Base-by-base conservation (phyloP, 352 stramenopile genomes). In the Globisporangium nagaii region DNA sequence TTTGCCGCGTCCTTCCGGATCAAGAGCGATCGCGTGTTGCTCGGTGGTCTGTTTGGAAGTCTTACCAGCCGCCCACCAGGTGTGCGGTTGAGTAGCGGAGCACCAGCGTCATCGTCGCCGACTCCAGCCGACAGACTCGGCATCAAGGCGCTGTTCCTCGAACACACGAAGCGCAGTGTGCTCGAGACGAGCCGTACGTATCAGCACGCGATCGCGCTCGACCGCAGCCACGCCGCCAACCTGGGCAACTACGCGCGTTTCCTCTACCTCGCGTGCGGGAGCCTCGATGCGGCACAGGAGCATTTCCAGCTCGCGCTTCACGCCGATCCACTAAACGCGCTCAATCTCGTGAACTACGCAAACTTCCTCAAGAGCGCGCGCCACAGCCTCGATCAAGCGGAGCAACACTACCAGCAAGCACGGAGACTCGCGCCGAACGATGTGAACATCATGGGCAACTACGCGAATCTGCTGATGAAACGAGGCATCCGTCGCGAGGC, bases 171-270 rank as follows among this genome's bases (percentile, higher is more conserved):
- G 9, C 62, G 60, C 2, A 41, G 54, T 19, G 24, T 48, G 4
- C 37, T 64, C 3, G 67, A 78, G 25, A 65, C 70, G 25, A 53
- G 57, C 17, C 59, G 61, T 34, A 30, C 56, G 0, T 83, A 78
- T 35, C 40, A 74, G 27, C 52, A 71, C 41, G 72, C 67, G 4
- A 56, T 83, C 3, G 25, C 41, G 24, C 15, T 71, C 17, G 67
- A 83, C 20, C 24, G 34, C 0, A 43, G 52, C 13, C 62, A 83
- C 22, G 65, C 60, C 7, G 37, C 56, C 15, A 71, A 75, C 25
- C 60, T 83, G 11, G 60, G 66, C 8, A 68, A 63, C n/a, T 83
- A 76, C n/a, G 72, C 70, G 5, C 27, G 54, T 3, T 79, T 79
- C 44, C 59, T 83, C 10, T 64, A 62, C 37, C 30, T 49, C 25